Conservation (phyloP, 2,329 filamentous ascomycete species). For the Xylaria hypoxylon region DNA sequence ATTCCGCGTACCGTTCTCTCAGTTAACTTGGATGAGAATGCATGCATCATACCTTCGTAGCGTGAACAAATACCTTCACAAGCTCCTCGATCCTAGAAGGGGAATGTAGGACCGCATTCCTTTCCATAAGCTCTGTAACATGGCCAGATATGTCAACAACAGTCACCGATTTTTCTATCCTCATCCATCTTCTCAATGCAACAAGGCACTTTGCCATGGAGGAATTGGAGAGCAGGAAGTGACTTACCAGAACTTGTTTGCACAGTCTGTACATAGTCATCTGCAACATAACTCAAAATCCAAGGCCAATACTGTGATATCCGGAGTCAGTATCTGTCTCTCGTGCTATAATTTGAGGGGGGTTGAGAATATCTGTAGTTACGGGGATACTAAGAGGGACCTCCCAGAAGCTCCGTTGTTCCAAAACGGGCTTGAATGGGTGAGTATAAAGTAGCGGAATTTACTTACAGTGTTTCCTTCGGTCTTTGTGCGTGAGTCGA, state of each 20-base stretch:
- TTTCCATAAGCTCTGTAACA: slow-evolving; percentile 77
- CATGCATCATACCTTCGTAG: slow-evolving; percentile 74
- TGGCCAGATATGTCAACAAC: slow-evolving; percentile 4
- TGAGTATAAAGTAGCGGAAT: not conserved
- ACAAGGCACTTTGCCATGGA: not conserved
- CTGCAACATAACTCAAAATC: slow-evolving; percentile 88
- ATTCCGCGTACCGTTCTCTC: not conserved
- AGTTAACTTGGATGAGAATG: not conserved
- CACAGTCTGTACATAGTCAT: slow-evolving; percentile 82
- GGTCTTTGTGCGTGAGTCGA: slow-evolving; percentile 69
- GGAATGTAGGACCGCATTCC: slow-evolving; percentile 78
- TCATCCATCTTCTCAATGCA: not conserved
- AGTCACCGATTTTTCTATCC: not conserved
- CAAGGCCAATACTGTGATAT: slow-evolving; percentile 78
- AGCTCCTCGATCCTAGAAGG: slow-evolving; percentile 82
- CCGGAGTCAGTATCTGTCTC: slow-evolving; percentile 11
- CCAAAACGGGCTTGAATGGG: not conserved
- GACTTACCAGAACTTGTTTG: slow-evolving; percentile 73
- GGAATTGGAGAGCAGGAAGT: not conserved
- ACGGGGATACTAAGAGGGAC: not conserved
- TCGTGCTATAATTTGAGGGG: not conserved
- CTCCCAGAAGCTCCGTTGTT: not conserved
- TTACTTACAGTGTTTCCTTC: slow-evolving; percentile 66
- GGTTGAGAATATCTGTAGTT: not conserved
- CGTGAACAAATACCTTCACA: slow-evolving; percentile 84